phyloP scores from a whole-genome alignment of 2,329 filamentous ascomycete species.

The Xylaria arbuscula region DNA sequence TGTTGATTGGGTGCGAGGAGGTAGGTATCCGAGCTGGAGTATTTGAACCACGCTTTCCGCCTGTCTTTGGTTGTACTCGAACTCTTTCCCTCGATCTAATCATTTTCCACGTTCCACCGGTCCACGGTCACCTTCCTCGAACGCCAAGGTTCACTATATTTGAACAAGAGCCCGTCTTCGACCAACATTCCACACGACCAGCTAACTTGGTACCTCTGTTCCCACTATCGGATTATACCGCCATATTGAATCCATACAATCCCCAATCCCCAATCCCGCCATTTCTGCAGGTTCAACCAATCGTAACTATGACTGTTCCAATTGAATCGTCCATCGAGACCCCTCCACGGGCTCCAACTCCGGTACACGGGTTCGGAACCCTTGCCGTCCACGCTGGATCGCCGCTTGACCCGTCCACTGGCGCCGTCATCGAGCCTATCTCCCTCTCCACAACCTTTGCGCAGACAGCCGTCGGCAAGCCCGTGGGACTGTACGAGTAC shows the following conservation, averaged over 20 bases:
- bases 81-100: not conserved
- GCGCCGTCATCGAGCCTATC: conserved; percentile 95
- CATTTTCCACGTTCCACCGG: not conserved
- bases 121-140: not conserved
- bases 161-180: not conserved
- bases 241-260: not conserved
- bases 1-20: too few species aligned
- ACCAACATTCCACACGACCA: not conserved
- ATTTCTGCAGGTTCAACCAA: not conserved
- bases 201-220: not conserved
- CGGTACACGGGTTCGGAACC: conserved; percentile 86
- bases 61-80: conserved; percentile 1
- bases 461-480: conserved; percentile 88
- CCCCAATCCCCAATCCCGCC: too few species aligned
- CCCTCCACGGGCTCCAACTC: conserved; percentile 77
- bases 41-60: conserved; percentile 15
- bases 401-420: conserved; percentile 89
- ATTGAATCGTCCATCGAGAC: conserved; percentile 69
- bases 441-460: conserved; percentile 96
- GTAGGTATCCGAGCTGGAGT: not conserved
- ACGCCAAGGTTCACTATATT: not conserved
- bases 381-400: conserved; percentile 94
- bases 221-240: too few species aligned
- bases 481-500: conserved; percentile 92
- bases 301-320: conserved; percentile 44